Evolutionary conservation across 345 rosid species (phyloP).

Genomic region (Combretum micranthum): DNA sequence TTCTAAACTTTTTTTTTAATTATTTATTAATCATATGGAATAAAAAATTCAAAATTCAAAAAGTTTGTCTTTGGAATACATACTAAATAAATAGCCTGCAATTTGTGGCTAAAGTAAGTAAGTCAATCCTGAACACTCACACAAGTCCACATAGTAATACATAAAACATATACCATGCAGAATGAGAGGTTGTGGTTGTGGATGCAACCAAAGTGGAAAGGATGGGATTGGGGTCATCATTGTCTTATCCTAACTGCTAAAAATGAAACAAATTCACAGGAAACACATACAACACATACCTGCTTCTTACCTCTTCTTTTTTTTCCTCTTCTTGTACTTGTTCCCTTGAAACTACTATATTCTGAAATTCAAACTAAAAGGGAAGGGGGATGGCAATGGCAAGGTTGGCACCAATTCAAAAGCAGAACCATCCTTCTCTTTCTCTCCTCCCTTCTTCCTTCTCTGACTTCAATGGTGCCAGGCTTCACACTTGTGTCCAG

Average conservation of each 20-base stretch:
- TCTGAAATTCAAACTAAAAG: not conserved
- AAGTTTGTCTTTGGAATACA: too few relatives aligned
- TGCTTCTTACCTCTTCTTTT: too few relatives aligned
- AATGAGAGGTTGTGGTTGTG: constrained; percentile 20
- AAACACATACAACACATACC: constrained; percentile 4
- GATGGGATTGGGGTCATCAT: constrained; percentile 15
- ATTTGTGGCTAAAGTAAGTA: too few relatives aligned
- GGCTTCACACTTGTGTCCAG: constrained; percentile 61
- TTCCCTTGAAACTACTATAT: too few relatives aligned
- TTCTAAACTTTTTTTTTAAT: too few relatives aligned
- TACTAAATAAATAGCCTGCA: too few relatives aligned
- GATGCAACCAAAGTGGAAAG: constrained; percentile 6
- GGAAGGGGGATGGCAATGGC: constrained; percentile 46
- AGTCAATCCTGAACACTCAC: not conserved
- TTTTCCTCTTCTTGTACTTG: too few relatives aligned
- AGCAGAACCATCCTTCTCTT: constrained; percentile 41
- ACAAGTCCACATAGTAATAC: not conserved
- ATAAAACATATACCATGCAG: not conserved
- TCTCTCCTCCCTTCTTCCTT: constrained; percentile 70
- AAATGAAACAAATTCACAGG: too few relatives aligned
- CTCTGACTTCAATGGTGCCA: constrained; percentile 82
- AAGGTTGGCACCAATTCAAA: constrained; percentile 63
- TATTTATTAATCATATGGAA: too few relatives aligned
- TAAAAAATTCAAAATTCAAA: too few relatives aligned
- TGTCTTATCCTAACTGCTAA: constrained; percentile 28